Evolutionary conservation across 2,329 filamentous ascomycete species (phyloP).

Genomic region (Rosellinia necatrix): DNA sequence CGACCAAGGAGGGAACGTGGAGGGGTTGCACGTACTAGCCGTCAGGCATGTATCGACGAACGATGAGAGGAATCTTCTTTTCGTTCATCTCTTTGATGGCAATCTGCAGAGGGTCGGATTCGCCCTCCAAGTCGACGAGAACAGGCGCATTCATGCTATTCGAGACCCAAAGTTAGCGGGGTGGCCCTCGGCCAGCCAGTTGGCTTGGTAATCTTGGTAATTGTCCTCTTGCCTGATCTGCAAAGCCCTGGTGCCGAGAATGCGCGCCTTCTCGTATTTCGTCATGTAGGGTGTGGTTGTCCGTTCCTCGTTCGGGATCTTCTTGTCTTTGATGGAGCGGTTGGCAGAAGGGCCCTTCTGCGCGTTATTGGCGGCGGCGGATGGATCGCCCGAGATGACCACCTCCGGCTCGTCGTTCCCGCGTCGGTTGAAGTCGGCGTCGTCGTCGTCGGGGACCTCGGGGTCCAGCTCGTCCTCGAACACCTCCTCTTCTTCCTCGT

Average conservation of each 20-base stretch:
- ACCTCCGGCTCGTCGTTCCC: slow-evolving; percentile 63
- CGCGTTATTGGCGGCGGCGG: slow-evolving; percentile 58
- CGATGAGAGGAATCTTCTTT: slow-evolving; percentile 97
- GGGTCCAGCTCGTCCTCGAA: slow-evolving; percentile 62
- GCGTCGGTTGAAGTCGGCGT: slow-evolving; percentile 55
- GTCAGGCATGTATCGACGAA: slow-evolving; percentile 93
- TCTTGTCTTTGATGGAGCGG: slow-evolving; percentile 74
- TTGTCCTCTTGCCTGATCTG: slow-evolving; percentile 68
- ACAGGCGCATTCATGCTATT: slow-evolving; percentile 91
- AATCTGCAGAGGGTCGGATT: slow-evolving; percentile 96
- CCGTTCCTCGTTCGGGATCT: slow-evolving; percentile 85
- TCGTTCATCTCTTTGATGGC: slow-evolving; percentile 96
- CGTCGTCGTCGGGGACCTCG: slow-evolving; percentile 57
- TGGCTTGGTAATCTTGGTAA: background rate
- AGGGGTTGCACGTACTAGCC: slow-evolving; percentile 72
- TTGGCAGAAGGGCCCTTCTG: slow-evolving; percentile 52
- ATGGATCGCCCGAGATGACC: slow-evolving; percentile 64
- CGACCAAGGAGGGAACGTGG: slow-evolving; percentile 5
- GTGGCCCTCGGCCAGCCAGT: background rate
- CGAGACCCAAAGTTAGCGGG: slow-evolving; percentile 32
- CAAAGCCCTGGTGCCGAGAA: slow-evolving; percentile 88
- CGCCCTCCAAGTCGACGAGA: slow-evolving; percentile 92
- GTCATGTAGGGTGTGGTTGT: slow-evolving; percentile 98
- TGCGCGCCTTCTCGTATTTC: slow-evolving; percentile 95
- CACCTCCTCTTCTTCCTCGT: slow-evolving; percentile 67